Percentiles rank a stretch among this genome's conserved stretches.
Evolutionary conservation across 176 grass and related monocot genomes (phyloP).

Genomic region (Avena atlantica): DNA sequence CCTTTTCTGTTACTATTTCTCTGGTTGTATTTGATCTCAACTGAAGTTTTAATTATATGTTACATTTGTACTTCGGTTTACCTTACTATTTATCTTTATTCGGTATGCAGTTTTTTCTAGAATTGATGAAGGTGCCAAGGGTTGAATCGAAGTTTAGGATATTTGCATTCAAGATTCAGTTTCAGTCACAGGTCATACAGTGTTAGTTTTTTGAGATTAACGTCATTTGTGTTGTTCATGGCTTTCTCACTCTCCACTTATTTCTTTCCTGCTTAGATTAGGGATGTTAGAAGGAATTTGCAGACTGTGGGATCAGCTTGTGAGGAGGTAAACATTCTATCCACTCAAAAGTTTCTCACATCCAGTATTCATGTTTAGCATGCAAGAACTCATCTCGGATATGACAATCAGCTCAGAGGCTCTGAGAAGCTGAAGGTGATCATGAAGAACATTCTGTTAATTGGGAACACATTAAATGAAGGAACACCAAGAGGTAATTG

Average conservation of each 20-base stretch:
- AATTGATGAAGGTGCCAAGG: conserved; percentile 97
- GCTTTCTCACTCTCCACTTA: conserved; percentile 43
- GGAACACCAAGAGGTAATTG: conserved; percentile 90
- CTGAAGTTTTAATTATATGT: conserved; percentile 3
- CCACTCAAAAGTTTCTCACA: conserved; percentile 16
- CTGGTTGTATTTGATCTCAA: not conserved
- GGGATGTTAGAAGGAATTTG: conserved; percentile 86
- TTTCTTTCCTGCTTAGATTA: conserved; percentile 69
- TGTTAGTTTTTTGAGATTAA: conserved; percentile 22
- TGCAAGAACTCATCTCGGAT: conserved; percentile 39
- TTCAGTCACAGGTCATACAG: conserved; percentile 75
- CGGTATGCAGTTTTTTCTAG: conserved; percentile 82
- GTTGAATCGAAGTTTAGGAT: conserved; percentile 92
- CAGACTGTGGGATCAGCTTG: conserved; percentile 71
- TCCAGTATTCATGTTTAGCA: conserved; percentile 38
- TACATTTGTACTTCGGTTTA: conserved; percentile 38
- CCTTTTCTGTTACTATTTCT: conserved; percentile 12
- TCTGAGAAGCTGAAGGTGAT: conserved; percentile 96
- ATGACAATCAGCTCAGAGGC: conserved; percentile 66
- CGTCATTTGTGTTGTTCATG: conserved; percentile 38
- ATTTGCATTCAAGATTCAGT: conserved; percentile 97
- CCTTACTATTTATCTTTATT: not conserved
- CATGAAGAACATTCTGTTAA: conserved; percentile 91
- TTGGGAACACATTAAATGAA: conserved; percentile 95
- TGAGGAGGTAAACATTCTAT: conserved; percentile 81